Percentiles rank a stretch among this genome's conserved stretches.
Evolutionary conservation across 805 yeast genomes (phyloP).

Genomic region (Candida michaelii): DNA sequence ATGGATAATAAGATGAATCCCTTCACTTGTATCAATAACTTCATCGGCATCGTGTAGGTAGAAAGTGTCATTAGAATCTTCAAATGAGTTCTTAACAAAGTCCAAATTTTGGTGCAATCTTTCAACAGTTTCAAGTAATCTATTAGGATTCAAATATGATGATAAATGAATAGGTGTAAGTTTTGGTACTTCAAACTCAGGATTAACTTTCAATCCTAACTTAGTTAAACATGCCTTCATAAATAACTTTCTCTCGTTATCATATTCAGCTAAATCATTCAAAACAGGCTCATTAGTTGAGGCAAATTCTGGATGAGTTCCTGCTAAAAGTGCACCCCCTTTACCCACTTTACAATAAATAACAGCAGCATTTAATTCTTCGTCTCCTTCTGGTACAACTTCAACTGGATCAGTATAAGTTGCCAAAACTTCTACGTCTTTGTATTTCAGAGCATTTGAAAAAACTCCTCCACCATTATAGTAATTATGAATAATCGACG

Average conservation of each 20-base stretch:
- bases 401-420: slow-evolving; percentile 57
- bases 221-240: slow-evolving; percentile 54
- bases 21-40: slow-evolving; percentile 18
- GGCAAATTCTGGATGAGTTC: slow-evolving; percentile 88
- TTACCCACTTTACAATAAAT: slow-evolving; percentile 65
- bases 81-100: slow-evolving; percentile 29
- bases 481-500: slow-evolving; percentile 42
- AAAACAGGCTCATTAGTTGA: slow-evolving; percentile 27
- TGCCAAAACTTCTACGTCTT: slow-evolving; percentile 72
- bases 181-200: slow-evolving; percentile 53
- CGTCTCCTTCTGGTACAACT: slow-evolving; percentile 32
- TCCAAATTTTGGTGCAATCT: slow-evolving; percentile 38
- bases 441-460: slow-evolving; percentile 63
- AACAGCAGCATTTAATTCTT: slow-evolving; percentile 62
- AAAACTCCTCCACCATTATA: slow-evolving; percentile 92
- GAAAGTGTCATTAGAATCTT: slow-evolving; percentile 61
- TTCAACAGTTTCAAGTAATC: slow-evolving; percentile 32
- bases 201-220: slow-evolving; percentile 70
- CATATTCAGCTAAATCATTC: slow-evolving; percentile 40
- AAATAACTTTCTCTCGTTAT: slow-evolving; percentile 53
- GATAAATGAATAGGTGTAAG: slow-evolving; percentile 66
- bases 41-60: slow-evolving; percentile 43
- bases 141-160: slow-evolving; percentile 34
- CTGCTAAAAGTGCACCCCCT: slow-evolving; percentile 76
- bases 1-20: slow-evolving; percentile 52